phyloP scores from a whole-genome alignment of 2,329 filamentous ascomycete species.

The Epichloe elymi region DNA sequence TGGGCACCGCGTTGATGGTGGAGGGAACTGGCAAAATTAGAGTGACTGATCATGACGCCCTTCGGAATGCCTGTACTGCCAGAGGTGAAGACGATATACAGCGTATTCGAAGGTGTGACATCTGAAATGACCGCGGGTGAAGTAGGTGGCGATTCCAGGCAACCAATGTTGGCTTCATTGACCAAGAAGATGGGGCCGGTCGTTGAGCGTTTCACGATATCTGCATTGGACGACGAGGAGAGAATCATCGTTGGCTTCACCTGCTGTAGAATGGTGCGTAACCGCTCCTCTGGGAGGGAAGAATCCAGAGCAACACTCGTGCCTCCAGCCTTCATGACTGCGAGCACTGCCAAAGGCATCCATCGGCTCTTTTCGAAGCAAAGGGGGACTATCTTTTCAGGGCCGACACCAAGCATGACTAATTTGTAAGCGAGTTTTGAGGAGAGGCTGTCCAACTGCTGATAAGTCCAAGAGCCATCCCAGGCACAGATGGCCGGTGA shows the following conservation, averaged over 20 bases:
- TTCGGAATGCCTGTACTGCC: slow-evolving; percentile 12
- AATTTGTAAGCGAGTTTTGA: slow-evolving; percentile 8
- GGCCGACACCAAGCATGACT: background rate
- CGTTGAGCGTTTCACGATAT: background rate
- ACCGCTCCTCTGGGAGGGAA: slow-evolving; percentile 9
- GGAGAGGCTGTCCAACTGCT: slow-evolving; percentile 15
- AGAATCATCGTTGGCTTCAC: slow-evolving; percentile 4
- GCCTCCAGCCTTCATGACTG: slow-evolving; percentile 15
- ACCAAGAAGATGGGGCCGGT: background rate
- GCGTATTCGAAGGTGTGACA: background rate
- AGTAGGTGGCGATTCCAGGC: background rate
- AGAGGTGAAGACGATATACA: slow-evolving; percentile 9
- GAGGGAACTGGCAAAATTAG: slow-evolving; percentile 1
- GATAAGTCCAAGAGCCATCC: slow-evolving; percentile 28
- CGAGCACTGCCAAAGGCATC: slow-evolving; percentile 13
- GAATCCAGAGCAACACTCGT: slow-evolving; percentile 15
- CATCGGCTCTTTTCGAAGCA: slow-evolving; percentile 16
- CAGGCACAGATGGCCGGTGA: slow-evolving; percentile 10
- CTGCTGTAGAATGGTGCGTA: slow-evolving; percentile 8
- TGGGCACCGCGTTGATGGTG: background rate
- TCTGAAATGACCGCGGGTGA: background rate
- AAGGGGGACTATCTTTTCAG: slow-evolving; percentile 10
- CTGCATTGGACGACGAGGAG: background rate
- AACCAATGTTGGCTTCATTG: background rate
- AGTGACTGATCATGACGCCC: slow-evolving; percentile 9